Evolutionary conservation across 257 asterid species (phyloP), one percentile per base, ranked within the genome.

Genomic region (Prunella vulgaris): DNA sequence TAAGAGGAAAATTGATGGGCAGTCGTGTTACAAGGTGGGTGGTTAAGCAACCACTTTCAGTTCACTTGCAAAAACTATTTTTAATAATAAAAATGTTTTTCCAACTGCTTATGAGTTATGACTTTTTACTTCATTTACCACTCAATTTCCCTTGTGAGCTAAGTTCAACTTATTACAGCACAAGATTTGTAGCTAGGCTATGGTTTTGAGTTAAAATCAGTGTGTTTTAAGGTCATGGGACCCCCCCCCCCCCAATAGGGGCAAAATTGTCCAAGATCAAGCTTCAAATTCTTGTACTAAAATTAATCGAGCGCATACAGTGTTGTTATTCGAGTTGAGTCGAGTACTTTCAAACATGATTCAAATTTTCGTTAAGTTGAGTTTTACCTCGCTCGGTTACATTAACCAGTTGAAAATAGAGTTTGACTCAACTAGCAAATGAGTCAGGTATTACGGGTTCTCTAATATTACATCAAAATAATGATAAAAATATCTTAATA

Each of bases 1-100:
- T 9, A 46, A 59, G 44, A 70, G 60, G 21, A 67, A 71, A 70
- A 67, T 62, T n/a, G 70, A 62, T 48, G 77, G 53, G 74, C 75
- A 10, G 78, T 66, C 80, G 33, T 72, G 73, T 24, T 71, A 53
- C 51, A 67, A 54, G 75, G 69, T 79, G 53, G 83, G 75, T 72
- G 73, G 66, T 72, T 65, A 78, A 70, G 66, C 77, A 74, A 79
- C 80, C 72, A 78, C 79, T 53, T 74, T 66, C 58, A 52, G 38
- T 70, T 74, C 63, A 64, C 78, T 74, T 44, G 70, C 32, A 57
- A 35, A 70, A 70, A 67, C 52, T 14, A 40, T 35, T 52, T 44
- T 66, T 15, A 30, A 78, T 66, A 68, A 56, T 64, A 73, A 44
- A 61, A 57, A 10, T 58, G 62, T 66, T 57, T 66, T 57, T 35